These are phyloP conservation scores for Neurospora sp. DNA, from an alignment of 495 filamentous ascomycete genomes.

Conservation along the genomic window DNA sequence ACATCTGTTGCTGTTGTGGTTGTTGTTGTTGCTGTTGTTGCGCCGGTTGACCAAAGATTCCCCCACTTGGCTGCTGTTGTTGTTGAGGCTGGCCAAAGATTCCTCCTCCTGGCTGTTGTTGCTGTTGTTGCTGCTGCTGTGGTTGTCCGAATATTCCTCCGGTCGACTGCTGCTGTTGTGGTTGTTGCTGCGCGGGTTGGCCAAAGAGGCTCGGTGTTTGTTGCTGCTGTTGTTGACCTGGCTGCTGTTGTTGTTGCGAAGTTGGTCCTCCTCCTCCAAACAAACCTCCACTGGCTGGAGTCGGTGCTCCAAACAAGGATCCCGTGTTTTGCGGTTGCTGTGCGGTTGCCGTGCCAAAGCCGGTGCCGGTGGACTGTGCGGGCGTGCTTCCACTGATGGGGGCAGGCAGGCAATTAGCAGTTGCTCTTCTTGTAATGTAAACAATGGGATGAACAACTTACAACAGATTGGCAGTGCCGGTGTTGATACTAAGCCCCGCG, in stretches of 20 bases:
- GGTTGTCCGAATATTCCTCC: constrained; percentile 8
- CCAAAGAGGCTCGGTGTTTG: constrained; percentile 15
- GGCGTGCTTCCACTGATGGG: constrained; percentile 25
- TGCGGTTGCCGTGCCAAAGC: constrained; percentile 40
- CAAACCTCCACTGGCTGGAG: constrained; percentile 20
- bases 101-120: constrained; percentile 21
- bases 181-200: constrained; percentile 10
- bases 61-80: constrained; percentile 18
- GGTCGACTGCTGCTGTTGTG: constrained; percentile 13
- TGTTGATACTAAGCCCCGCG: constrained; percentile 66
- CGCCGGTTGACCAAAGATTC: constrained; percentile 10
- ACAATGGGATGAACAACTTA: constrained; percentile 17
- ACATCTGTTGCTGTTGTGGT: not conserved
- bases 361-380: constrained; percentile 32
- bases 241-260: constrained; percentile 1
- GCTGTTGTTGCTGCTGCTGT: constrained; percentile 8
- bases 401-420: too few species aligned
- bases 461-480: constrained; percentile 59
- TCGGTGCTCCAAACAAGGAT: constrained; percentile 13
- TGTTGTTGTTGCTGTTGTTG: constrained; percentile 11
- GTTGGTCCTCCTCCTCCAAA: constrained; percentile 16
- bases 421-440: too few species aligned
- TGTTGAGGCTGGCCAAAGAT: constrained; percentile 15
- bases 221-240: constrained; percentile 4
- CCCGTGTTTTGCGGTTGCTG: constrained; percentile 8